Base-by-base conservation (phyloP, 208 protist genomes). In the Crithidia sp. region DNA sequence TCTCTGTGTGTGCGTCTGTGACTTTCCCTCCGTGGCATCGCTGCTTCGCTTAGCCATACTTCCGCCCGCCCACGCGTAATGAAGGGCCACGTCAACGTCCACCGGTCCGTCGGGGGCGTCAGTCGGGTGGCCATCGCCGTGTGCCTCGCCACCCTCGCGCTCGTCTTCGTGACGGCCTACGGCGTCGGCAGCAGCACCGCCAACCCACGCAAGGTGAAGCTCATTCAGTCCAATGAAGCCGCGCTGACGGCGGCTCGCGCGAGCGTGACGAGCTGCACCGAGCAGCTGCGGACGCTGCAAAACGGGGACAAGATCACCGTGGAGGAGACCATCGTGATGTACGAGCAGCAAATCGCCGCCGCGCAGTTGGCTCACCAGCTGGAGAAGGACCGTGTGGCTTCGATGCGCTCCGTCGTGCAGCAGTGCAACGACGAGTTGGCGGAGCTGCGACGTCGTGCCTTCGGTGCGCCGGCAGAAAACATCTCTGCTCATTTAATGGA, bases 151-250 rank as follows among this genome's bases (percentile, higher is more conserved):
- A 44, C 77, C 13, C 39, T 82, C 9, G 14, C 58, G 0, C 47
- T 68, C 9, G 40, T 77, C 45, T 67, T 82, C 19, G 14, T 76
- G 8, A 73, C 52, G 14, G 67, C 67, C 10, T 79, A 74, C 61
- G 44, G 17, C 7, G 67, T 79, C 3, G 74, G 74, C 53, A 50
- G 13, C 36, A 47, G 60, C 43, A 63, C 60, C 2, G 53, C 67
- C 43, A 79, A 79, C 53, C 74, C 60, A 9, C 74, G 54, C 10
- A 58, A 54, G 50, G 12, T 52, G 0, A 49, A 28, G 0, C 52
- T 69, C 8, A 6, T 74, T n/a, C 36, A 56, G 5, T 16, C 49
- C 8, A 59, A 58, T 14, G 19, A 64, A 17, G 44, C 19, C 17
- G n/a, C 59, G 43, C 52, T 78, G 63, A 52, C 54, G 37, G 41